Evolutionary conservation across 768 basidiomycete species (phyloP).

Genomic region (Baorangia bicolor): DNA sequence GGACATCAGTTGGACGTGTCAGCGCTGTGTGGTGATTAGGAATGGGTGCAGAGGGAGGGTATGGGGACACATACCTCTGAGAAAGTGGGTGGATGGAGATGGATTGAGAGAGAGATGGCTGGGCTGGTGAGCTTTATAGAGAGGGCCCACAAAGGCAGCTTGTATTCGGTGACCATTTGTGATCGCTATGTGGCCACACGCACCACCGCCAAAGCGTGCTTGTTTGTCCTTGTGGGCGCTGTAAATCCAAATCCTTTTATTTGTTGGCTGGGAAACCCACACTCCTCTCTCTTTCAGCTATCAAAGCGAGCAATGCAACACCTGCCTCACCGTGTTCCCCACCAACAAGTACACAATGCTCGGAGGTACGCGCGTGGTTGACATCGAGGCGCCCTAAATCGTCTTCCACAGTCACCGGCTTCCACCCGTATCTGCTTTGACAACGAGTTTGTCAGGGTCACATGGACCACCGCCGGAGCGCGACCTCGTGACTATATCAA

Average conservation of each 20-base stretch:
- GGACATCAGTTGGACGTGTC: constrained; percentile 19
- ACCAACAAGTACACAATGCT: neutral
- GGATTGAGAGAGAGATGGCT: neutral
- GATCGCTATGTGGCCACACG: constrained; percentile 31
- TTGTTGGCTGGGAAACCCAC: constrained; percentile 30
- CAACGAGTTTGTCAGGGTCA: neutral
- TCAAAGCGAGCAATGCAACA: constrained; percentile 1
- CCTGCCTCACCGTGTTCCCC: neutral
- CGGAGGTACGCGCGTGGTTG: neutral
- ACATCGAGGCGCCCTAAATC: neutral
- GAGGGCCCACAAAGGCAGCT: constrained; percentile 26
- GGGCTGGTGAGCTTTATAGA: constrained; percentile 26
- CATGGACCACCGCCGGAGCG: neutral
- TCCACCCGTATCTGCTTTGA: neutral
- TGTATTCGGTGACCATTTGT: constrained; percentile 28
- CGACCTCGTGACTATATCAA: neutral
- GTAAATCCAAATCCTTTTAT: constrained; percentile 26
- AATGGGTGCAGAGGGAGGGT: neutral
- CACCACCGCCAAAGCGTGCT: constrained; percentile 34
- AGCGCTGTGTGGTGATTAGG: constrained; percentile 3
- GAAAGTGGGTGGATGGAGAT: neutral
- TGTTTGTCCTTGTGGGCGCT: constrained; percentile 50
- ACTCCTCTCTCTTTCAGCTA: neutral
- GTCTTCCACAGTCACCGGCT: neutral
- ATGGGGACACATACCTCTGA: constrained; percentile 1